phyloP scores from a whole-genome alignment of 176 grass and related monocot species.

The Musa troglodytarum region DNA sequence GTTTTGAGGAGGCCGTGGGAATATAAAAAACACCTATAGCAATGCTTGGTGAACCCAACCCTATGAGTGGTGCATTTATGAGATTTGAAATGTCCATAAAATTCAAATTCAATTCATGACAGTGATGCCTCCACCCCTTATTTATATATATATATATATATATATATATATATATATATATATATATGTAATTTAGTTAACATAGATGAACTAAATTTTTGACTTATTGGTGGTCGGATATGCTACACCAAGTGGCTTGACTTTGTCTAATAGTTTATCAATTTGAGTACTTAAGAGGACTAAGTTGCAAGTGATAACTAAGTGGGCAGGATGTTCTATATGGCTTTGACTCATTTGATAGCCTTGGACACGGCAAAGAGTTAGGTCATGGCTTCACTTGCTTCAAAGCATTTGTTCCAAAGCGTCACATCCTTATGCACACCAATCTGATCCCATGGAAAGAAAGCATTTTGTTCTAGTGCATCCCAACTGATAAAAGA shows the following conservation, averaged over 20 bases:
- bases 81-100: slow-evolving; percentile 25
- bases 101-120: slow-evolving; percentile 19
- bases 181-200: too few species aligned
- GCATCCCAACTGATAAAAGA: neutral
- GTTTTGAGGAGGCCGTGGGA: slow-evolving; percentile 15
- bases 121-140: neutral
- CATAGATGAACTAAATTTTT: too few species aligned
- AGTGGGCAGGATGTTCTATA: neutral
- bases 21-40: slow-evolving; percentile 31
- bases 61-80: slow-evolving; percentile 54
- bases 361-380: neutral
- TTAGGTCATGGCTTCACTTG: too few species aligned
- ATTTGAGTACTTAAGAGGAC: too few species aligned
- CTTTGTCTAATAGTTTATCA: too few species aligned
- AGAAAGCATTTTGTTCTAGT: neutral
- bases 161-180: neutral
- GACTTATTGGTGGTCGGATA: too few species aligned
- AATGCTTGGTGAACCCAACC: slow-evolving; percentile 42
- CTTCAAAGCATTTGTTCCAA: neutral
- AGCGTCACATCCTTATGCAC: neutral
- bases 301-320: too few species aligned
- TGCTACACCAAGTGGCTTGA: too few species aligned
- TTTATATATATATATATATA: neutral
- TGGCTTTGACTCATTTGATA: neutral
- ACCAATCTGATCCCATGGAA: neutral